Evolutionary conservation across 257 asterid genomes (phyloP).

Genomic region (Penstemon davidsonii): DNA sequence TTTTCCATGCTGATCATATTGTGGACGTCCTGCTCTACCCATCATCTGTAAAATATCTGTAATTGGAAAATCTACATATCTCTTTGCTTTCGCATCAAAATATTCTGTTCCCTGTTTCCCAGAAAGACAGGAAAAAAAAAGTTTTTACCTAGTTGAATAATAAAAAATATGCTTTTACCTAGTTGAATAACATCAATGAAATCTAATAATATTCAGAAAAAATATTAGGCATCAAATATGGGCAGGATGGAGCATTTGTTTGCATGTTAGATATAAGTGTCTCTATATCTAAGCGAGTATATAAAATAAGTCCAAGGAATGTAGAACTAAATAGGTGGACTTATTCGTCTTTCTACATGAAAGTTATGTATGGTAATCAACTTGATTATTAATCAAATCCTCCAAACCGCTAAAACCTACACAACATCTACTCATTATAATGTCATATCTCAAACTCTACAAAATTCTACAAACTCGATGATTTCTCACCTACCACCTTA

Average conservation of each 20-base stretch:
- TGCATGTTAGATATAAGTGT: background rate
- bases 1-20: constrained; percentile 95
- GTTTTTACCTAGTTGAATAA: background rate
- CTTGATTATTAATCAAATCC: too few species aligned
- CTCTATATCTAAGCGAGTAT: background rate
- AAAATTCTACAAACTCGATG: too few species aligned
- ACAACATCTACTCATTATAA: too few species aligned
- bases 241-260: background rate
- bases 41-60: constrained; percentile 98
- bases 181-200: constrained; percentile 13
- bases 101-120: constrained; percentile 85
- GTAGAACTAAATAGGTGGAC: too few species aligned
- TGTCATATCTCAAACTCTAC: too few species aligned
- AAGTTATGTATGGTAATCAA: too few species aligned
- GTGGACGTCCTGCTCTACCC: constrained; percentile 99
- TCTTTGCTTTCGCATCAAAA: constrained; percentile 87
- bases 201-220: background rate
- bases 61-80: constrained; percentile 95
- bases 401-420: too few species aligned
- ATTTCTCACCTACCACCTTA: too few species aligned
- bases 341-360: too few species aligned
- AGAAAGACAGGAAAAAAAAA: background rate
- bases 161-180: constrained; percentile 9
- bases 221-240: constrained; percentile 2
- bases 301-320: too few species aligned